A percentile compares a stretch with the other conserved stretches of the same genome.
phyloP scores from a whole-genome alignment of 176 grass and related monocot species.

The Alloteropsis semialata region DNA sequence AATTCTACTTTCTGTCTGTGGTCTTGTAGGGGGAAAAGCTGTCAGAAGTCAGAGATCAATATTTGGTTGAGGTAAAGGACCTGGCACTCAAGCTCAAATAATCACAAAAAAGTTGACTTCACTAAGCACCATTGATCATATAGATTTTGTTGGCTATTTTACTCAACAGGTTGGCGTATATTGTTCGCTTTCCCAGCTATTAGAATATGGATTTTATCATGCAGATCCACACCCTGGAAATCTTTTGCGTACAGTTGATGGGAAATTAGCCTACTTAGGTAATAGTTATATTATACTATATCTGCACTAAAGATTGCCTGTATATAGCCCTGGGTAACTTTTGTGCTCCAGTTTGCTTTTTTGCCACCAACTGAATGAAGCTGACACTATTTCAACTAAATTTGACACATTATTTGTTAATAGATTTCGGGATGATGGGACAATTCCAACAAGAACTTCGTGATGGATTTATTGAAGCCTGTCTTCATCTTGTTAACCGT shows the following conservation, averaged over 20 bases:
- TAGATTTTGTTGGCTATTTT: slow-evolving; percentile 22
- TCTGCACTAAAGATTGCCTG: neutral
- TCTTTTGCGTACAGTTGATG: slow-evolving; percentile 83
- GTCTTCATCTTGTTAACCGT: slow-evolving; percentile 97
- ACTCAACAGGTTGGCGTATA: slow-evolving; percentile 86
- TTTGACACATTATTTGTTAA: slow-evolving; percentile 36
- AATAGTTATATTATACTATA: slow-evolving; percentile 16
- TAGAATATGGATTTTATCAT: slow-evolving; percentile 99
- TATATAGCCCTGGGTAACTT: neutral
- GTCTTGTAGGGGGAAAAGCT: slow-evolving; percentile 64
- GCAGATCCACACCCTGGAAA: slow-evolving; percentile 99
- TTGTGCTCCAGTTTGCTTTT: slow-evolving; percentile 10
- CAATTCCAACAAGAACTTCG: slow-evolving; percentile 88
- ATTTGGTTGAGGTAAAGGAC: slow-evolving; percentile 81
- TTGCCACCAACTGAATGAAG: slow-evolving; percentile 6
- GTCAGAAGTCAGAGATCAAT: slow-evolving; percentile 84
- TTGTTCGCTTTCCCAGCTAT: slow-evolving; percentile 95
- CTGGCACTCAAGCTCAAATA: slow-evolving; percentile 4
- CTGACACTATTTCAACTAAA: slow-evolving; percentile 16
- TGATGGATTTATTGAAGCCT: slow-evolving; percentile 96
- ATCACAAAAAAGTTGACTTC: neutral
- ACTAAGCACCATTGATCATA: slow-evolving; percentile 3
- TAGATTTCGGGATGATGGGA: slow-evolving; percentile 99
- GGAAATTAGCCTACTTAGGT: slow-evolving; percentile 96
- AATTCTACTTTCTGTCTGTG: neutral